Base-by-base conservation (phyloP, 305 asterid genomes). In the Ilex paraguariensis region DNA sequence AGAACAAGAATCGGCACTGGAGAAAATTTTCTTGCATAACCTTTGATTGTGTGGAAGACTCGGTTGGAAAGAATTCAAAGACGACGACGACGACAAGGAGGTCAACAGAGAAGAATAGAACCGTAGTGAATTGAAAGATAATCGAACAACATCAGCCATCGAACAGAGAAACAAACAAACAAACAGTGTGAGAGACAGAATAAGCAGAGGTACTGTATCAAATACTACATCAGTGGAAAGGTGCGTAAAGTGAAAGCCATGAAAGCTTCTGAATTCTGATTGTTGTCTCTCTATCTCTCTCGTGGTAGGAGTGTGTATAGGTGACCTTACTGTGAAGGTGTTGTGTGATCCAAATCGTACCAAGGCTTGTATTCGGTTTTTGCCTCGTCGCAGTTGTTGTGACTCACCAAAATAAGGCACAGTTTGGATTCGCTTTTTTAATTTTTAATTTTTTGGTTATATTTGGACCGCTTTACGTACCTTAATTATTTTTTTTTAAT, bases 121-220 rank as follows among this genome's bases (percentile, higher is more conserved):
- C 45, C 78, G 67, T 17, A 75, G 57, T 42, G 87, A 85, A 70
- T 76, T 81, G 61, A 70, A 66, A 60, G 75, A 79, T 13, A 88
- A 61, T 56, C 79, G 66, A 62, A 82, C 61, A 62, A 69, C 83
- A 78, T 82, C 95, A 58, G 85, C 98, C 95, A 85, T 88, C 68
- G 63, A 65, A 77, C 60, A 13, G 50, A 13, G 50, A 13, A 7
- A 55, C 28, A 36, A 64, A 28, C 57, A 13, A 60, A 3, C 55
- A 31, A 13, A 30, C n/a, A 10, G 51, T 50, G 51, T 39, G 50
- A 45, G 50, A 45, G 50, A 45, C 1, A 45, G 50, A 13, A 1
- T 45, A 13, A 13, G 50, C 11, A 13, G 50, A 7, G 50, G 50
- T 8, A 7, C 13, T 13, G 13, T 13, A 13, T 45, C 13, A 45